These are phyloP conservation scores for Diaporthe caulivora DNA, from an alignment of 2,329 filamentous ascomycete genomes.

Conservation along the genomic window DNA sequence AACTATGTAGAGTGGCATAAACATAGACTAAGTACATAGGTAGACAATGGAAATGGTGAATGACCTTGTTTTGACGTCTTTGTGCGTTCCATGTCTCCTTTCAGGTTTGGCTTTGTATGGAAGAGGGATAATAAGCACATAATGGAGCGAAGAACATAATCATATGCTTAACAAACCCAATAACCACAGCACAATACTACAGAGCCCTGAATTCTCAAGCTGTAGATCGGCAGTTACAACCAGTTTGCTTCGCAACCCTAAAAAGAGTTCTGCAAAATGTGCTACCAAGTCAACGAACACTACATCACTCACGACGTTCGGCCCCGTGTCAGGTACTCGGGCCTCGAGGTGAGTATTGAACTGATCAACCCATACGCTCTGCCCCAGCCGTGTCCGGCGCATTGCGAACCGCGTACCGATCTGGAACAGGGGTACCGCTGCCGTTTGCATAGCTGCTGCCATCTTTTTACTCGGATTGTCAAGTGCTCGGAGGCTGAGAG, in stretches of 20 bases:
- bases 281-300: slow-evolving; percentile 5
- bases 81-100: not conserved
- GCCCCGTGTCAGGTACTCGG: not conserved
- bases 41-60: not conserved
- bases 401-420: not conserved
- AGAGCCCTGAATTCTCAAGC: not conserved
- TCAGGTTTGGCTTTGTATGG: not conserved
- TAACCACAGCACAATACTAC: not conserved
- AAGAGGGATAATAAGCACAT: not conserved
- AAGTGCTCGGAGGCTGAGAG: not conserved
- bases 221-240: not conserved
- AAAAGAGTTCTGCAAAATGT: not conserved
- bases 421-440: not conserved
- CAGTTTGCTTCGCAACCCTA: not conserved
- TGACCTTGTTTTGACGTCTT: not conserved
- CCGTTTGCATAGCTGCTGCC: not conserved
- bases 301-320: not conserved
- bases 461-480: not conserved
- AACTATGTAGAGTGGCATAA: slow-evolving; percentile 4
- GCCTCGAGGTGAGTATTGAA: not conserved
- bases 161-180: not conserved
- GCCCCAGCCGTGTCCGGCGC: not conserved
- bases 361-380: not conserved
- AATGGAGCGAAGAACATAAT: not conserved
- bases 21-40: not conserved